Evolutionary conservation across 805 yeast genomes (phyloP).

Genomic region (Hagleromyces aurorensis): DNA sequence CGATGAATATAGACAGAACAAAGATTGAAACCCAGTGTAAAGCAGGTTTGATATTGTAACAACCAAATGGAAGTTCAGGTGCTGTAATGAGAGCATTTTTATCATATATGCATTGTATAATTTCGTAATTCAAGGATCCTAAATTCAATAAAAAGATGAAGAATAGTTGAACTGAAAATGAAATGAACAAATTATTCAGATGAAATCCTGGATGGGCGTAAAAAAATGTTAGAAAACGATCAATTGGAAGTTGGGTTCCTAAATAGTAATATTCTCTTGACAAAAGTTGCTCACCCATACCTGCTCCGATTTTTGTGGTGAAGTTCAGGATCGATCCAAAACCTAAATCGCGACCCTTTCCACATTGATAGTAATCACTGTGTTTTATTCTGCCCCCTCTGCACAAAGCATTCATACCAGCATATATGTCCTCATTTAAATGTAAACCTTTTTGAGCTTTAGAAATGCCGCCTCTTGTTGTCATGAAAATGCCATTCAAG

Average conservation of each 20-base stretch:
- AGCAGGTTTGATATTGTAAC: conserved; percentile 81
- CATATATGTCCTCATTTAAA: conserved; percentile 89
- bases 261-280: conserved; percentile 87
- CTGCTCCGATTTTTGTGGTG: conserved; percentile 94
- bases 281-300: conserved; percentile 95
- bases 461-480: conserved; percentile 91
- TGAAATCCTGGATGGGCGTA: conserved; percentile 98
- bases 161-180: conserved; percentile 79
- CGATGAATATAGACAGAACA: conserved; percentile 83
- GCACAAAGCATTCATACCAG: conserved; percentile 84
- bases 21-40: conserved; percentile 84
- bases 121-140: conserved; percentile 70
- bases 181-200: conserved; percentile 79
- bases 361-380: conserved; percentile 93
- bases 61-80: conserved; percentile 67
- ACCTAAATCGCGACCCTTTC: conserved; percentile 93
- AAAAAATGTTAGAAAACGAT: conserved; percentile 83
- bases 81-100: conserved; percentile 66
- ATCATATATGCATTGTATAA: conserved; percentile 60
- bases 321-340: conserved; percentile 87
- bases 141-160: conserved; percentile 72
- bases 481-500: conserved; percentile 83
- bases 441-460: conserved; percentile 93
- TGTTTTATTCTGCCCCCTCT: conserved; percentile 94
- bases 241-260: conserved; percentile 85